Evolutionary conservation across 2,329 filamentous ascomycete genomes (phyloP).

Genomic region (Ophiostoma piceae): DNA sequence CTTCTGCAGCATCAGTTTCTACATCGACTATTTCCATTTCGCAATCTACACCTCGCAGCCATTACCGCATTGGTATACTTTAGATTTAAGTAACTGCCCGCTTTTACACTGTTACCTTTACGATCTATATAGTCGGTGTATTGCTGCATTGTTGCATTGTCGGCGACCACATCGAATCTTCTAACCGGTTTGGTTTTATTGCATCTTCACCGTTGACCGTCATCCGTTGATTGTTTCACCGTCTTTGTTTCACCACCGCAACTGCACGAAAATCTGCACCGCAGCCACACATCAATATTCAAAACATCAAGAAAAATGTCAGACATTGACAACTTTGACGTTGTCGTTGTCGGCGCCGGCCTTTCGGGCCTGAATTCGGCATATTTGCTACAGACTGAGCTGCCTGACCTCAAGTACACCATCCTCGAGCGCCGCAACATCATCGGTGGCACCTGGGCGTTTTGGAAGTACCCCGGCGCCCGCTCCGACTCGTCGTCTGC

Average conservation of each 20-base stretch:
- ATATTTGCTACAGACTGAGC: slow-evolving; percentile 56
- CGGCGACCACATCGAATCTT: neutral
- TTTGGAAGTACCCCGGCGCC: slow-evolving; percentile 72
- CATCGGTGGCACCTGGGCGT: slow-evolving; percentile 72
- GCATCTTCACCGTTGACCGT: neutral
- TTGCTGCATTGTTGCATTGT: neutral
- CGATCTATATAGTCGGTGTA: neutral
- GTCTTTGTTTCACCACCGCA: neutral
- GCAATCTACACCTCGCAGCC: neutral
- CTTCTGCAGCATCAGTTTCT: neutral
- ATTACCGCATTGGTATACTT: neutral
- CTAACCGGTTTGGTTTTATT: neutral
- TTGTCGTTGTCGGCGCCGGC: slow-evolving; percentile 64
- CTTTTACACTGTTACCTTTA: neutral
- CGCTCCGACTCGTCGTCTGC: slow-evolving; percentile 60
- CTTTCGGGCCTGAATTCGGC: slow-evolving; percentile 70
- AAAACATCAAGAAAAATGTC: neutral
- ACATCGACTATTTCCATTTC: neutral
- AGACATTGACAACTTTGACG: neutral
- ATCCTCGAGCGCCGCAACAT: slow-evolving; percentile 63
- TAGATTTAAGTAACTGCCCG: neutral
- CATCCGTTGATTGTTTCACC: neutral
- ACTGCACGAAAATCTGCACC: neutral
- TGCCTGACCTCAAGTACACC: slow-evolving; percentile 54
- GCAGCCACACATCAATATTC: neutral